Evolutionary conservation across 2,329 filamentous ascomycete species (phyloP).

Genomic region (Arthrobotrys conoides): DNA sequence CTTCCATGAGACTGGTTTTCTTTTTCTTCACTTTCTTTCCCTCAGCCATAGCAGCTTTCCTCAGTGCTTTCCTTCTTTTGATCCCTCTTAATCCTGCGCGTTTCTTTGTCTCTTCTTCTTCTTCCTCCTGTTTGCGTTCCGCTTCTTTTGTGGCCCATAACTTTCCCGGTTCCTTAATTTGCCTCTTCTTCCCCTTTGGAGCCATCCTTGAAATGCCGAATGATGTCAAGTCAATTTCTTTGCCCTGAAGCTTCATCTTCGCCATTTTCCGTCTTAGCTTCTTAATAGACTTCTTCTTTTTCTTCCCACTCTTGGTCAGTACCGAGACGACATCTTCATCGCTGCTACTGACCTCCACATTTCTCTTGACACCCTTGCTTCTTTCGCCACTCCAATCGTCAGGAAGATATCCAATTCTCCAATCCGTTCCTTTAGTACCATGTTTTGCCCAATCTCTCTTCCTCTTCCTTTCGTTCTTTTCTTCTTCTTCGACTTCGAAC

Average conservation of each 20-base stretch:
- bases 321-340: background rate
- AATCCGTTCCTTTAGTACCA: background rate
- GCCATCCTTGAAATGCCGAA: too few relatives aligned
- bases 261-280: conserved; percentile 6
- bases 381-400: background rate
- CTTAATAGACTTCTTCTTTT: conserved; percentile 4
- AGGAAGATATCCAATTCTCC: background rate
- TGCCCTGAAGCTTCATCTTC: conserved; percentile 5
- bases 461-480: background rate
- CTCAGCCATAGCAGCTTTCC: background rate
- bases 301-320: conserved; percentile 2
- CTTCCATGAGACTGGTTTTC: background rate
- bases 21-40: background rate
- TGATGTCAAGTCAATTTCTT: background rate
- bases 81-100: background rate
- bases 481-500: background rate
- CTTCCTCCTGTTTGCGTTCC: background rate
- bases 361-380: conserved; percentile 2
- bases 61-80: background rate
- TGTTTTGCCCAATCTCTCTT: background rate
- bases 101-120: background rate
- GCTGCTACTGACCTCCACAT: background rate
- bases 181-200: background rate
- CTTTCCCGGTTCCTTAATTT: background rate
- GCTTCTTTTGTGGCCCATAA: background rate